Percentiles rank a stretch among this genome's conserved stretches.
phyloP scores from a whole-genome alignment of 2,329 filamentous ascomycete species.

The Fusarium agapanthi region DNA sequence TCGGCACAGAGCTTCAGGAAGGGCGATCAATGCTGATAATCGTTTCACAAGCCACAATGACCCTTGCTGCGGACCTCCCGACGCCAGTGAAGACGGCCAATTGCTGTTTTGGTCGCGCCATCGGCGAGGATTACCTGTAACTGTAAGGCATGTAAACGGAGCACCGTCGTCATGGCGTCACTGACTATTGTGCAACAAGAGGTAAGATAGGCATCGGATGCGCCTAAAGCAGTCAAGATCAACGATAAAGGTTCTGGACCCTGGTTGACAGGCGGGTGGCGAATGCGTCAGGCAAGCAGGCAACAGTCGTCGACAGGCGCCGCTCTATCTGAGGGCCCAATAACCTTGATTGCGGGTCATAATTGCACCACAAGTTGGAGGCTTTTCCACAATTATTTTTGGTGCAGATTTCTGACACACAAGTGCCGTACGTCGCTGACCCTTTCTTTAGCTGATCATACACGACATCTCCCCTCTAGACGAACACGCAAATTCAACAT shows the following conservation, averaged over 20 bases:
- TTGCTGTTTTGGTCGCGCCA: conserved; percentile 6
- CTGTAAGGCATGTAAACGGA: conserved; percentile 15
- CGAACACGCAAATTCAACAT: neutral
- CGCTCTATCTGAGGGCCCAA: conserved; percentile 26
- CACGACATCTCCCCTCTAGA: neutral
- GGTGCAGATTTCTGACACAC: neutral
- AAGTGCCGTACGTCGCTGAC: neutral
- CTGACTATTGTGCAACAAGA: conserved; percentile 21
- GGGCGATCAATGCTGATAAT: conserved; percentile 9
- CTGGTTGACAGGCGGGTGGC: conserved; percentile 38
- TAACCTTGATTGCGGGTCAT: conserved; percentile 22
- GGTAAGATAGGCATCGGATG: conserved; percentile 26
- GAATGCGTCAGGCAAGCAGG: conserved; percentile 28
- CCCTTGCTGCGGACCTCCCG: conserved; percentile 10
- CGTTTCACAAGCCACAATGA: conserved; percentile 25
- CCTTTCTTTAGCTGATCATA: conserved; percentile 1
- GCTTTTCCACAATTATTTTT: conserved; percentile 26
- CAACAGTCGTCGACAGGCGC: neutral
- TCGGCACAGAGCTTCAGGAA: conserved; percentile 1
- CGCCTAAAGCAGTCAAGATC: conserved; percentile 34
- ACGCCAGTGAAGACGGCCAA: neutral
- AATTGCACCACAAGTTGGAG: conserved; percentile 24
- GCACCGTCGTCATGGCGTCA: conserved; percentile 39
- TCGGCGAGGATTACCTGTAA: conserved; percentile 6
- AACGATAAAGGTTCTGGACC: conserved; percentile 29